Percentiles rank a stretch among this genome's conserved stretches.
phyloP scores from a whole-genome alignment of 805 yeast species.

The Wickerhamiella cacticola region DNA sequence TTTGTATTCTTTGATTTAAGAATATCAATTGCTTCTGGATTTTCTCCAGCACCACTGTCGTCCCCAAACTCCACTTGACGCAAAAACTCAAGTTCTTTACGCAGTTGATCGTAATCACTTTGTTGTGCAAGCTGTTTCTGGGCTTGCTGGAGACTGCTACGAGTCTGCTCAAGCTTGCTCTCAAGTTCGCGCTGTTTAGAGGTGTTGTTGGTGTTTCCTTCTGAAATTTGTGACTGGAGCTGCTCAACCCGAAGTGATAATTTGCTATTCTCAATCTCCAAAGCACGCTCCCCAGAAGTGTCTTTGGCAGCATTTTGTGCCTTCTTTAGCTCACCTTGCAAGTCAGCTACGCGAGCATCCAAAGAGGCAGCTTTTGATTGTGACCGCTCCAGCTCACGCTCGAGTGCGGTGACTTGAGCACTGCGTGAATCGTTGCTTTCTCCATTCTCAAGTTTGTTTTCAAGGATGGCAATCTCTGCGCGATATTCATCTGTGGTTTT shows the following conservation, averaged over 20 bases:
- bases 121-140: constrained; percentile 15
- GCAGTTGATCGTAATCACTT: constrained; percentile 63
- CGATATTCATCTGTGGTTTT: constrained; percentile 52
- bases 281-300: not conserved
- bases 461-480: constrained; percentile 52
- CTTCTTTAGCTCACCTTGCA: constrained; percentile 53
- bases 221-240: constrained; percentile 14
- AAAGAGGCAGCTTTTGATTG: constrained; percentile 56
- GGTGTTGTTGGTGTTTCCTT: not conserved
- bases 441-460: constrained; percentile 34
- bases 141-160: constrained; percentile 1
- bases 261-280: constrained; percentile 18
- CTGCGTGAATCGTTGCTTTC: constrained; percentile 14
- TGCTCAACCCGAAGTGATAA: constrained; percentile 14
- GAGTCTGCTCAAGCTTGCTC: constrained; percentile 10
- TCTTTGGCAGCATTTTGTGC: constrained; percentile 26
- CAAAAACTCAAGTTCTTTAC: constrained; percentile 55
- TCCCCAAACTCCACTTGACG: constrained; percentile 51
- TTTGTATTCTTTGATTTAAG: constrained; percentile 11
- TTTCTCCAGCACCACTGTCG: constrained; percentile 3
- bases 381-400: constrained; percentile 61
- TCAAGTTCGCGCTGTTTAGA: constrained; percentile 9
- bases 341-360: constrained; percentile 65
- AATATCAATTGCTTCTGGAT: constrained; percentile 10
- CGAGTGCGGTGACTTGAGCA: constrained; percentile 47